These are phyloP conservation scores for Euryodendron excelsum DNA, from an alignment of 148 eudicot species.

Conservation along the genomic window DNA sequence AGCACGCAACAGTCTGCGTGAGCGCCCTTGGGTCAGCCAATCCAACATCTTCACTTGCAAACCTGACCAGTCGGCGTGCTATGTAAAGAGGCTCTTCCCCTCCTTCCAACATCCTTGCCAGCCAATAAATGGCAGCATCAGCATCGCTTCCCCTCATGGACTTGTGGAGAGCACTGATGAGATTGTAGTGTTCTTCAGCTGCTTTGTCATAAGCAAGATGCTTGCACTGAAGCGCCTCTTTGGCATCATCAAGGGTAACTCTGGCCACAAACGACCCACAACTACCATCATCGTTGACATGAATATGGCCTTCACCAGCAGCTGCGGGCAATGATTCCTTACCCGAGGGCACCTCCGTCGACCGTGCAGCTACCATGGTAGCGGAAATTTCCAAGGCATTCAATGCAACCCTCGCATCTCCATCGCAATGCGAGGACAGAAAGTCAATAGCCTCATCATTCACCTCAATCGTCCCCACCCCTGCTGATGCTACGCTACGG, in stretches of 20 bases:
- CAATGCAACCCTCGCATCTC: constrained; percentile 84
- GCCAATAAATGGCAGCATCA: constrained; percentile 80
- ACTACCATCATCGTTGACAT: not conserved
- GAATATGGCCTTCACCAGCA: not conserved
- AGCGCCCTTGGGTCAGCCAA: constrained; percentile 75
- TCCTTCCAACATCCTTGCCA: constrained; percentile 88
- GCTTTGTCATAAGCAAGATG: constrained; percentile 74
- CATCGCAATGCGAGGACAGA: constrained; percentile 66
- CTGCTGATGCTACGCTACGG: constrained; percentile 26
- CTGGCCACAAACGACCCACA: constrained; percentile 2
- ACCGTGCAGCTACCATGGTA: constrained; percentile 46
- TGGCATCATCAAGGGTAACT: constrained; percentile 54
- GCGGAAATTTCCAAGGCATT: constrained; percentile 70
- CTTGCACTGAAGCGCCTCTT: constrained; percentile 78
- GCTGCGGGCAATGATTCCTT: no score
- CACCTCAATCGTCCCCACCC: constrained; percentile 31
- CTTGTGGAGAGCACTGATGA: constrained; percentile 78
- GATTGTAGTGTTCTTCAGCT: constrained; percentile 87
- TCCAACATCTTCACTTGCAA: constrained; percentile 88
- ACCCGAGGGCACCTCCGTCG: constrained; percentile 14
- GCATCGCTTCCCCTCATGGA: constrained; percentile 93
- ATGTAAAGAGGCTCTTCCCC: constrained; percentile 87
- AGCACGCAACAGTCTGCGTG: constrained; percentile 72
- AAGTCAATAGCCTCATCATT: constrained; percentile 49
- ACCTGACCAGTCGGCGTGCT: constrained; percentile 70